Conservation (phyloP, 768 basidiomycete species). For the Termitomyces sp. region DNA sequence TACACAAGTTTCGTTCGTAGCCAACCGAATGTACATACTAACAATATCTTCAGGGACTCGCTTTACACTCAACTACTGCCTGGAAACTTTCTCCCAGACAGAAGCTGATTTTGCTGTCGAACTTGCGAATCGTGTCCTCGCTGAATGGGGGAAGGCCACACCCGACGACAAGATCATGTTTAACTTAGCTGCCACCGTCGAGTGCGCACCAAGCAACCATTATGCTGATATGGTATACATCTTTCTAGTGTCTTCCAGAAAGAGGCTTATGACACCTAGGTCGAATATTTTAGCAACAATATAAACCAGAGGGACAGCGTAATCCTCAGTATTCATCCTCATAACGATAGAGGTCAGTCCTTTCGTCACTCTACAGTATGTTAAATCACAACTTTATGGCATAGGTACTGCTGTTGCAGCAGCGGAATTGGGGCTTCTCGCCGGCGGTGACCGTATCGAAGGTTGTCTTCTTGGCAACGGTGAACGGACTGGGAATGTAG, state of each 20-base stretch:
- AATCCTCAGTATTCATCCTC: conserved; percentile 72
- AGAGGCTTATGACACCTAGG: conserved; percentile 31
- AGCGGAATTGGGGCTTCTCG: conserved; percentile 73
- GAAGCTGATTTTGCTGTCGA: conserved; percentile 78
- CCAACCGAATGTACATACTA: background rate
- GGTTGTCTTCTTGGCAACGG: conserved; percentile 85
- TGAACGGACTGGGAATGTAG: conserved; percentile 85
- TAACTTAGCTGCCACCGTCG: conserved; percentile 82
- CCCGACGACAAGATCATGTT: conserved; percentile 72
- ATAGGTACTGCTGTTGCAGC: conserved; percentile 75
- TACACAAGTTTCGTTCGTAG: background rate
- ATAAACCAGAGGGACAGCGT: conserved; percentile 71
- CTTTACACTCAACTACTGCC: conserved; percentile 83
- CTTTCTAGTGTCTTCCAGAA: background rate
- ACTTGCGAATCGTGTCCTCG: conserved; percentile 71
- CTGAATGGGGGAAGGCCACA: conserved; percentile 65
- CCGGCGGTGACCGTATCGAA: conserved; percentile 80
- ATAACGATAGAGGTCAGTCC: conserved; percentile 70
- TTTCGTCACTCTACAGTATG: background rate
- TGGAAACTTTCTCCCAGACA: conserved; percentile 83
- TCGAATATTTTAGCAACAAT: conserved; percentile 75
- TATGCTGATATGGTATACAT: conserved; percentile 71
- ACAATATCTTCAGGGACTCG: conserved; percentile 35
- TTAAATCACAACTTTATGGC: background rate
- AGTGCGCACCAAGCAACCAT: conserved; percentile 80